Evolutionary conservation across 1,284 basidiomycete species (phyloP).

Genomic region (Pascua sp.): DNA sequence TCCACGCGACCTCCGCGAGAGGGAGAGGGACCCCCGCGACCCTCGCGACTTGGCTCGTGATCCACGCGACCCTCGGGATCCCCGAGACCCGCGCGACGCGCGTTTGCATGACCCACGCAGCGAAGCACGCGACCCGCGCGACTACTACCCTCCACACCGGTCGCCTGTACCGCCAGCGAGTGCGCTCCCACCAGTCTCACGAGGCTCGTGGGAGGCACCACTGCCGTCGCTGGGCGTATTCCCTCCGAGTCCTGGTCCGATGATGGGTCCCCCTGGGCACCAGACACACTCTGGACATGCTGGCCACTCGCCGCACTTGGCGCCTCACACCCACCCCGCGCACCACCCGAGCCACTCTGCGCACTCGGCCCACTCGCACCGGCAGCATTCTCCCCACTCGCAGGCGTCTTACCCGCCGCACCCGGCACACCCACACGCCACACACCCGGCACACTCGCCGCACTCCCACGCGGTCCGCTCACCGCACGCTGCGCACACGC

Average conservation of each 20-base stretch:
- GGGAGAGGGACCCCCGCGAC: background rate
- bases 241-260: conserved; percentile 4
- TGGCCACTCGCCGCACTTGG: background rate
- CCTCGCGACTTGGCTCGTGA: background rate
- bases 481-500: background rate
- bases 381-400: too few species aligned
- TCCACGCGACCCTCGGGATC: conserved; percentile 2
- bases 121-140: background rate
- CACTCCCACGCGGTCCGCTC: background rate
- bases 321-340: background rate
- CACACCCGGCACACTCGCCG: background rate
- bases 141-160: background rate
- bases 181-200: background rate
- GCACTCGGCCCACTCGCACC: background rate
- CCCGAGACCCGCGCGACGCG: conserved; percentile 3
- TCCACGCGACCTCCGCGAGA: background rate
- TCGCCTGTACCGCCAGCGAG: background rate
- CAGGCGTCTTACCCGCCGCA: too few species aligned
- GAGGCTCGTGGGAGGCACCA: conserved; percentile 2
- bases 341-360: background rate
- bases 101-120: conserved; percentile 2
- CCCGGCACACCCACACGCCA: too few species aligned
- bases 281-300: background rate
- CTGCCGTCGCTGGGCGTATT: conserved; percentile 15
- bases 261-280: background rate